These are phyloP conservation scores for Nakaseomyces nivariensis DNA, from an alignment of 1,139 yeast genomes.

Conservation along the genomic window DNA sequence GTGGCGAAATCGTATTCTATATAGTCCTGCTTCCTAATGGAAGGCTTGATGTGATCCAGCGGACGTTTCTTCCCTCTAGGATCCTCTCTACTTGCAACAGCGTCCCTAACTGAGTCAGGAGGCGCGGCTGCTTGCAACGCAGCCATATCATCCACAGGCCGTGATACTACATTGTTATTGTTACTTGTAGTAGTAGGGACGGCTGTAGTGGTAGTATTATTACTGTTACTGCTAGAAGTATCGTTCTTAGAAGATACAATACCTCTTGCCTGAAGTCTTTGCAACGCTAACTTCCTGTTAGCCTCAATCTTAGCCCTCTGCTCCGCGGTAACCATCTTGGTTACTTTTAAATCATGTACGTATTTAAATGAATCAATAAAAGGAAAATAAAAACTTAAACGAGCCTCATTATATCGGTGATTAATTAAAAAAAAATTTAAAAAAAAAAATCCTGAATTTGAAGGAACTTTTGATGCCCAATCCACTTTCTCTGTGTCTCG, in stretches of 20 bases:
- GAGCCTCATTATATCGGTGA: neutral
- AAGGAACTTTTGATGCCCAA: neutral
- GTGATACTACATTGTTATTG: neutral
- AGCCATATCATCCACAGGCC: neutral
- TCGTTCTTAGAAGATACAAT: constrained; percentile 10
- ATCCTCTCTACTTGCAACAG: neutral
- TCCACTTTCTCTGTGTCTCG: neutral
- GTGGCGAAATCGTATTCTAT: constrained; percentile 89
- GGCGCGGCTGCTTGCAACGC: neutral
- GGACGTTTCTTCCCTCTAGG: constrained; percentile 5
- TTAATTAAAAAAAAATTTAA: neutral
- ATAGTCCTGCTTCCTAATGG: constrained; percentile 52
- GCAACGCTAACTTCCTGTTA: constrained; percentile 51
- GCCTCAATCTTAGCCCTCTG: constrained; percentile 38
- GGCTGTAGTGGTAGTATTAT: neutral
- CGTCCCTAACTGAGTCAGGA: neutral
- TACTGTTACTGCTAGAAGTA: neutral
- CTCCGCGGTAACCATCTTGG: constrained; percentile 36
- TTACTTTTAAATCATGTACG: too few relatives aligned
- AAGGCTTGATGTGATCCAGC: constrained; percentile 26
- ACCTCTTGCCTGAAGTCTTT: constrained; percentile 37
- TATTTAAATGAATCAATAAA: too few relatives aligned
- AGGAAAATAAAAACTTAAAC: neutral
- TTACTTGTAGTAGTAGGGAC: neutral
- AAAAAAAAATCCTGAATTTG: neutral